Evolutionary conservation across 2,329 filamentous ascomycete genomes (phyloP).

Genomic region (Botryotinia convoluta): DNA sequence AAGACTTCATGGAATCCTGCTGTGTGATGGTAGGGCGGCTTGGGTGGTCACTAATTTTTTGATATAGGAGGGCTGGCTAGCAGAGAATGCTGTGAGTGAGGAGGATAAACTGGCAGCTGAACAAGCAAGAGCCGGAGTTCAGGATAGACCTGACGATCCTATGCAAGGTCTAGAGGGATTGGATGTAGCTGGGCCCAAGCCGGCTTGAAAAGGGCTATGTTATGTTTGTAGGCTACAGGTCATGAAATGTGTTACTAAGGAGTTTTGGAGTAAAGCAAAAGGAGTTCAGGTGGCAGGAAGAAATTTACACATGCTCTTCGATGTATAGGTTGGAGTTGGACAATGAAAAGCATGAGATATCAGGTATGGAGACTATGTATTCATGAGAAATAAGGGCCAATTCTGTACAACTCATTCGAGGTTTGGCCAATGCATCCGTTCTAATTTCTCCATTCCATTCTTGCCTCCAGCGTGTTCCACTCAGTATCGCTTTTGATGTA

Average conservation of each 20-base stretch:
- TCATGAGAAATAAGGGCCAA: conserved; percentile 27
- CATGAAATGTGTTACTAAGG: conserved; percentile 25
- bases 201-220: conserved; percentile 49
- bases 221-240: background rate
- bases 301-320: background rate
- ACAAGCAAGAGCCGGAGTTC: conserved; percentile 49
- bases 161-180: conserved; percentile 95
- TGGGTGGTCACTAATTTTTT: conserved; percentile 21
- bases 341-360: conserved; percentile 6
- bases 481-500: background rate
- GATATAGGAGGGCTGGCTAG: conserved; percentile 83
- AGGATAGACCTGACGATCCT: conserved; percentile 67
- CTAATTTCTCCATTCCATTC: conserved; percentile 17
- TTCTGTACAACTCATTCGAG: conserved; percentile 21
- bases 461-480: background rate
- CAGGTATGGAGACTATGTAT: conserved; percentile 22
- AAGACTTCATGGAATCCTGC: conserved; percentile 36
- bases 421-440: conserved; percentile 9
- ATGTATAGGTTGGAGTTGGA: background rate
- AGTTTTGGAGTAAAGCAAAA: conserved; percentile 26
- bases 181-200: conserved; percentile 90
- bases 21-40: background rate
- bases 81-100: conserved; percentile 80
- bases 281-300: conserved; percentile 16
- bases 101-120: conserved; percentile 67